Evolutionary conservation across 108 stramenopile species (phyloP), one percentile per base, ranked within the genome.

Genomic region (Conticribra guillardii): DNA sequence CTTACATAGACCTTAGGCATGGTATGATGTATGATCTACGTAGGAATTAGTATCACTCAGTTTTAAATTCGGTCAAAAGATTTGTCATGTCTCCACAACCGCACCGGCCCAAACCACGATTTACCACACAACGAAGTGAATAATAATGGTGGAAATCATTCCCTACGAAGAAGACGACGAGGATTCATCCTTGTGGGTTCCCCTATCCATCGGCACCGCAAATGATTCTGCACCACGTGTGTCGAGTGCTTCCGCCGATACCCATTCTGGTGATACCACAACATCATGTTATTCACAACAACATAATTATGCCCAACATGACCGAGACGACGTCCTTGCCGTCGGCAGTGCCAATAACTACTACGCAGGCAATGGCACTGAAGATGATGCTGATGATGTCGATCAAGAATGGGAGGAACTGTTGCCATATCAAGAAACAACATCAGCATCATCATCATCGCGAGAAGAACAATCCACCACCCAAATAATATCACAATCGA

Each of bases 71-170:
- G n/a, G n/a, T n/a, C n/a, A n/a, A n/a, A n/a, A n/a, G n/a, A n/a
- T n/a, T n/a, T n/a, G n/a, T n/a, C n/a, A n/a, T n/a, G n/a, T n/a
- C n/a, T n/a, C n/a, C n/a, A n/a, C n/a, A n/a, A n/a, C n/a, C n/a
- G n/a, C n/a, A n/a, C n/a, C n/a, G n/a, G n/a, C n/a, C n/a, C n/a
- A n/a, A n/a, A n/a, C n/a, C n/a, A n/a, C n/a, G n/a, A n/a, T n/a
- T n/a, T n/a, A n/a, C n/a, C n/a, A n/a, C n/a, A n/a, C n/a, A n/a
- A n/a, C n/a, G n/a, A n/a, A n/a, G n/a, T n/a, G n/a, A 41, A 41
- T 9, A 41, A 58, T 44, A 59, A 76, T 76, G 75, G 75, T 76
- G 31, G 75, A 76, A n/a, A 76, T 76, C 28, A 67, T 67, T 22
- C 75, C 75, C 23, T 76, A 76, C 53, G 8, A 19, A 4, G 75